A percentile compares a stretch with the other conserved stretches of the same genome.
Evolutionary conservation across 495 filamentous ascomycete species (phyloP).

Genomic region (Pseudotulostoma volvatum): DNA sequence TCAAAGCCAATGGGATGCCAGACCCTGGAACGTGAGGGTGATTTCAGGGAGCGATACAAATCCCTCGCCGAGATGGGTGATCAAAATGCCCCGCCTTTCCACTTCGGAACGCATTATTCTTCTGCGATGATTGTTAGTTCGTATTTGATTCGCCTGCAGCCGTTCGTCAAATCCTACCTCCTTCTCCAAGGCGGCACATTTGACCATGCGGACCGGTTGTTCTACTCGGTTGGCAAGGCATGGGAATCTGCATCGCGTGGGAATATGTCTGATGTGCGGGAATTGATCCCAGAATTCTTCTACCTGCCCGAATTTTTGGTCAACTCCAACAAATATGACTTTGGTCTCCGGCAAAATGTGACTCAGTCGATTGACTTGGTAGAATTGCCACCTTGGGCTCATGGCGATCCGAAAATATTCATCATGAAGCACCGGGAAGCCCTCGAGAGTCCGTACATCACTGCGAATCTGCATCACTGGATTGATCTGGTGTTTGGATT

Average conservation of each 20-base stretch:
- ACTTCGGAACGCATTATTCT: conserved; percentile 97
- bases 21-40: conserved; percentile 49
- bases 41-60: conserved; percentile 69
- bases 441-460: conserved; percentile 86
- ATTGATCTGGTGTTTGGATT: conserved; percentile 91
- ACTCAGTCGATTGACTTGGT: conserved; percentile 71
- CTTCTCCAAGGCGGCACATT: conserved; percentile 93
- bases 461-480: conserved; percentile 79
- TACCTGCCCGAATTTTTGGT: conserved; percentile 85
- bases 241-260: conserved; percentile 82
- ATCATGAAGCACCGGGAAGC: conserved; percentile 89
- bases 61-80: conserved; percentile 87
- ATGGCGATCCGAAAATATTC: conserved; percentile 91
- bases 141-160: conserved; percentile 86
- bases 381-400: conserved; percentile 83
- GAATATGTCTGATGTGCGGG: conserved; percentile 85
- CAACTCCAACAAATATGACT: conserved; percentile 87
- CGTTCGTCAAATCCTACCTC: conserved; percentile 93
- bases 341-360: conserved; percentile 67
- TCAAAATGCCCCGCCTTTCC: conserved; percentile 60
- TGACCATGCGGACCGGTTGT: conserved; percentile 87
- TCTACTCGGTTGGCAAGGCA: conserved; percentile 81
- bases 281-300: conserved; percentile 93
- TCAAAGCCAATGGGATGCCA: conserved; percentile 98
- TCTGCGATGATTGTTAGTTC: conserved; percentile 98